A percentile compares a stretch with the other conserved stretches of the same genome.
These are phyloP conservation scores for Teratosphaeria gauchensis DNA, from an alignment of 2,329 filamentous ascomycete species.

Conservation along the genomic window DNA sequence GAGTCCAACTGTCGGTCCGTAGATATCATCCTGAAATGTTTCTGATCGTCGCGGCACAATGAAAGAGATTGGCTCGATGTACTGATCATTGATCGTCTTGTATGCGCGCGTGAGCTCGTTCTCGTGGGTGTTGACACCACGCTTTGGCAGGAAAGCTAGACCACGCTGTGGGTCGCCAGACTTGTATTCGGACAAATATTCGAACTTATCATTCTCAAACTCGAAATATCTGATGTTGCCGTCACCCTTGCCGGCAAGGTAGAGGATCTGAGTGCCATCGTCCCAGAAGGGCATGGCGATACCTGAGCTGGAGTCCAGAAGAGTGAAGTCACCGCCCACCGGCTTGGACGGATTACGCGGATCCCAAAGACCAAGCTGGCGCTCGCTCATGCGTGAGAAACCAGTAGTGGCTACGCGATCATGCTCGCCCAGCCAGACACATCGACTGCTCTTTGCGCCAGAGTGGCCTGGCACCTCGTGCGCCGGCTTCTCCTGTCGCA, in stretches of 20 bases:
- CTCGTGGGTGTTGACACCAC: slow-evolving; percentile 90
- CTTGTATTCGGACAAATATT: slow-evolving; percentile 94
- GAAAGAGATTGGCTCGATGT: slow-evolving; percentile 96
- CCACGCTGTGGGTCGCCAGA: slow-evolving; percentile 92
- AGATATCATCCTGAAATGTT: slow-evolving; percentile 95
- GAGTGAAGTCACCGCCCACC: slow-evolving; percentile 71
- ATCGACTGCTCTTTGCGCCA: slow-evolving; percentile 94
- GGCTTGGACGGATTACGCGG: slow-evolving; percentile 68
- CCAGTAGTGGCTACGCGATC: slow-evolving; percentile 93
- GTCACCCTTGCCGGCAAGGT: slow-evolving; percentile 94
- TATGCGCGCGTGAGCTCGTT: slow-evolving; percentile 93
- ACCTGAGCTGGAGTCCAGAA: slow-evolving; percentile 89
- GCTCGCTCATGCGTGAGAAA: slow-evolving; percentile 97
- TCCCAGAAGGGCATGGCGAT: slow-evolving; percentile 99
- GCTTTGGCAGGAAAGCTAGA: slow-evolving; percentile 86
- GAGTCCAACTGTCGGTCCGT: slow-evolving; percentile 69
- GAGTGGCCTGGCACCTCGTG: slow-evolving; percentile 78
- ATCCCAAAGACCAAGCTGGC: slow-evolving; percentile 93
- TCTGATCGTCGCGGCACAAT: slow-evolving; percentile 89
- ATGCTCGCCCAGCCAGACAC: slow-evolving; percentile 94
- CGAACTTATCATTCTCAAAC: slow-evolving; percentile 97
- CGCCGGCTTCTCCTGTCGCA: slow-evolving; percentile 78
- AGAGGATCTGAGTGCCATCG: slow-evolving; percentile 88
- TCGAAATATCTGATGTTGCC: slow-evolving; percentile 99
- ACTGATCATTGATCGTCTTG: slow-evolving; percentile 91